Conservation (phyloP, 2,329 filamentous ascomycete genomes). For the Stenocarpella maydis region DNA sequence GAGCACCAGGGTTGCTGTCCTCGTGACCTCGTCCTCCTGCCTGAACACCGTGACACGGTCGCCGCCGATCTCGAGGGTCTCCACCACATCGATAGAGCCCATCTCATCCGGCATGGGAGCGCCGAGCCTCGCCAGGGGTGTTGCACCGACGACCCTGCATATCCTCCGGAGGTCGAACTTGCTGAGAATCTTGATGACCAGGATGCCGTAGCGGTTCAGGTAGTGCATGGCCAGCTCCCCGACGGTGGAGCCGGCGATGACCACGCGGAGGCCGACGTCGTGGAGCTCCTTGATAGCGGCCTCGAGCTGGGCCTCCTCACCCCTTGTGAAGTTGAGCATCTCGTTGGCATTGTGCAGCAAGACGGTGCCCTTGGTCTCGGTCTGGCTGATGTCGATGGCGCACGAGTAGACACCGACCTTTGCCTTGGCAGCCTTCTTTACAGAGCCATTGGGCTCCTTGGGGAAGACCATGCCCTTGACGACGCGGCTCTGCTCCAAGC, state of each 20-base stretch:
- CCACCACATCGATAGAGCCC: slow-evolving; percentile 92
- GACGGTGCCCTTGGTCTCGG: slow-evolving; percentile 98
- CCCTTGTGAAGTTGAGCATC: slow-evolving; percentile 98
- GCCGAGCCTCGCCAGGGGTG: slow-evolving; percentile 92
- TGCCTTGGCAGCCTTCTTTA: slow-evolving; percentile 91
- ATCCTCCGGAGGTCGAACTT: slow-evolving; percentile 96
- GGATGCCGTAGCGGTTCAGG: slow-evolving; percentile 95
- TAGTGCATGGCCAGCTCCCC: slow-evolving; percentile 97
- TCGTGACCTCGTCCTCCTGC: slow-evolving; percentile 91
- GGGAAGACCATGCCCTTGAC: slow-evolving; percentile 99
- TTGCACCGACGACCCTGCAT: slow-evolving; percentile 95
- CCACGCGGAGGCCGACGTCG: slow-evolving; percentile 90
- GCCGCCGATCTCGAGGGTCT: slow-evolving; percentile 96
- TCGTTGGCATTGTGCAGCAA: slow-evolving; percentile 97
- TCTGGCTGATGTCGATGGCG: slow-evolving; percentile 93
- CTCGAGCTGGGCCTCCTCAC: slow-evolving; percentile 93
- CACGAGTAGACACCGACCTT: slow-evolving; percentile 98
- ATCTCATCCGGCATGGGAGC: slow-evolving; percentile 99
- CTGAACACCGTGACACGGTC: slow-evolving; percentile 98
- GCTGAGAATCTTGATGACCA: slow-evolving; percentile 95
- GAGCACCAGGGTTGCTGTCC: slow-evolving; percentile 93
- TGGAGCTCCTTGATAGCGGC: slow-evolving; percentile 92
- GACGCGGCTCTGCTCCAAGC: slow-evolving; percentile 90
- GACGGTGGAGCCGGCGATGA: slow-evolving; percentile 91
- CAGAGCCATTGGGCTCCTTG: slow-evolving; percentile 87